Evolutionary conservation across 2,329 filamentous ascomycete species (phyloP), one percentile per base, ranked within the genome.

Genomic region (Curvularia sp.): DNA sequence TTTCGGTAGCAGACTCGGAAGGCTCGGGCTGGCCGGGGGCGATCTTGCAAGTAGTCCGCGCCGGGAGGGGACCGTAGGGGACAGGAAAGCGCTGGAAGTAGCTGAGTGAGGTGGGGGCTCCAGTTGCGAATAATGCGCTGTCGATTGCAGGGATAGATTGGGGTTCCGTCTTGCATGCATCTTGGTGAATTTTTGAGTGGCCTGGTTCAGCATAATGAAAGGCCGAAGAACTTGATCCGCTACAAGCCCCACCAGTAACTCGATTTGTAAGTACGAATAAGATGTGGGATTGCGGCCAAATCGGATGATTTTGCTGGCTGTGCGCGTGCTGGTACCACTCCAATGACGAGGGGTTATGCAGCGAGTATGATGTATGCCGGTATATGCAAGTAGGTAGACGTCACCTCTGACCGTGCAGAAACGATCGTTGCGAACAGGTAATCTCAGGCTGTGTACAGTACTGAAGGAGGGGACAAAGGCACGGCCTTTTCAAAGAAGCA

Each of bases 11-110:
- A 90, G 82, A 13, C 86, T 87, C 12, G 89, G 91, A 49, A 93
- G 83, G 62, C 86, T 86, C 2, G 89, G 90, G 1, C 88, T 94
- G 32, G 85, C 84, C 3, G 89, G 88, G 25, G 89, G 90, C 25
- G 86, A 87, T 74, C 86, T 88, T 66, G 91, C 82, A 62, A 90
- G 86, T 68, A 88, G 32, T 83, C 88, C 25, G 82, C 88, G 49
- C 42, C 72, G 71, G 15, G 70, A 72, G 12, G 75, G 71, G 30
- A 74, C 61, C 6, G 71, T 72, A 18, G 76, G 74, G 13, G 72
- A 75, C 19, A 78, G 65, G 45, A 76, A 71, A n/a, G 72, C 71
- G 19, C 71, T 68, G 28, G 75, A 77, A 10, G 72, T 74, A 10
- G 75, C 70, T 1, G 75, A 75, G 3, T 65, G 65, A 9, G 57